These are phyloP conservation scores for Psilocybe azurescens DNA, from an alignment of 768 basidiomycete genomes.

Conservation along the genomic window DNA sequence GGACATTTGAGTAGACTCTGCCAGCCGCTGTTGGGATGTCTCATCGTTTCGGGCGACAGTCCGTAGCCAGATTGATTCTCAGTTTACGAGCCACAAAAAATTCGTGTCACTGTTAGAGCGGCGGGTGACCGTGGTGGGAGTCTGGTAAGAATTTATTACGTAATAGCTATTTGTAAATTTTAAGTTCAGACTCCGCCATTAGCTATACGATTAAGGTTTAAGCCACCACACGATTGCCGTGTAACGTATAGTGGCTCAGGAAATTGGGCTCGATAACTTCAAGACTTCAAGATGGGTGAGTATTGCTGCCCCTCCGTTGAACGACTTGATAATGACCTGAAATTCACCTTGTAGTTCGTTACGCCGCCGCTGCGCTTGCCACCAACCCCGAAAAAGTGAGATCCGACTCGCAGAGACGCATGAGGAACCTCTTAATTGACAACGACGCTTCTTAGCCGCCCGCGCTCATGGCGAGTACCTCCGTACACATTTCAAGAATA, in stretches of 20 bases:
- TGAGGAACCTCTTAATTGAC: conserved; percentile 8
- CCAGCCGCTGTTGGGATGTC: too few species aligned
- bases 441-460: conserved; percentile 60
- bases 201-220: conserved; percentile 51
- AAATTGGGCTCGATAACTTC: conserved; percentile 51
- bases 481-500: conserved; percentile 99
- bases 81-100: too few species aligned
- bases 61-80: too few species aligned
- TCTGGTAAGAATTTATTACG: not conserved
- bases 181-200: conserved; percentile 14
- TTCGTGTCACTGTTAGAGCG: too few species aligned
- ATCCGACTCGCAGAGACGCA: conserved; percentile 20
- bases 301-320: conserved; percentile 29
- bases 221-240: conserved; percentile 39
- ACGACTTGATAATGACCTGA: conserved; percentile 20
- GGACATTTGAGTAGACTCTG: too few species aligned
- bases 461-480: conserved; percentile 96
- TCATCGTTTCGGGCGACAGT: too few species aligned
- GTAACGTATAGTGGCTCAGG: conserved; percentile 26
- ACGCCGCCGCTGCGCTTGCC: conserved; percentile 87
- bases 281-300: conserved; percentile 73
- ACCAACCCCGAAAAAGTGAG: conserved; percentile 94
- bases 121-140: too few species aligned
- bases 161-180: conserved; percentile 17
- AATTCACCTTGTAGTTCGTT: conserved; percentile 69